phyloP scores from a whole-genome alignment of 2,329 filamentous ascomycete genomes.

The Dothideomycetes sp. region DNA sequence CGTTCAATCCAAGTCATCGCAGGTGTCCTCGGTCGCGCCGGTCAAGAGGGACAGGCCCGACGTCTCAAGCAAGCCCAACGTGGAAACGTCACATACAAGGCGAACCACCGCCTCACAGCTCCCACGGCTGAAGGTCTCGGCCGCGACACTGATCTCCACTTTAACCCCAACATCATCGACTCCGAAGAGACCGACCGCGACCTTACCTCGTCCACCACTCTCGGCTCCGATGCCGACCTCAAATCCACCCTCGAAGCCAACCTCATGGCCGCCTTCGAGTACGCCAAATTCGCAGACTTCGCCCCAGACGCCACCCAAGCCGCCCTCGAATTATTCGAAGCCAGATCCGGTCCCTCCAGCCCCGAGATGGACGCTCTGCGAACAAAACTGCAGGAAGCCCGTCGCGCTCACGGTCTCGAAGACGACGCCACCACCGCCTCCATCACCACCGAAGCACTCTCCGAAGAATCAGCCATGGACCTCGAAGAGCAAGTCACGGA shows the following conservation, averaged over 20 bases:
- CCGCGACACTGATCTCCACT: constrained; percentile 3
- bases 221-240: constrained; percentile 1
- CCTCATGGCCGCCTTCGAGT: constrained; percentile 7
- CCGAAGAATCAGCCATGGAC: constrained; percentile 2
- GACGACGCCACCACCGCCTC: neutral
- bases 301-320: constrained; percentile 2
- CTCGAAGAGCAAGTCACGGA: constrained; percentile 6
- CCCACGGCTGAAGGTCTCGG: constrained; percentile 10
- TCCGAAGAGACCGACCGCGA: constrained; percentile 1
- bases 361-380: constrained; percentile 6
- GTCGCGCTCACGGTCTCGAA: neutral
- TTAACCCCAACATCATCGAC: neutral
- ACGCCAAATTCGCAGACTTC: constrained; percentile 8
- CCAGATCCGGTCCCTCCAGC: neutral
- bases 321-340: constrained; percentile 9
- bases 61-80: constrained; percentile 51
- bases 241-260: constrained; percentile 1
- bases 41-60: constrained; percentile 60
- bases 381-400: constrained; percentile 2
- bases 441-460: constrained; percentile 1
- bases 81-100: constrained; percentile 50
- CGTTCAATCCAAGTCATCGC: constrained; percentile 72
- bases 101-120: constrained; percentile 21
- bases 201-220: constrained; percentile 1
- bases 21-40: constrained; percentile 75